phyloP scores from a whole-genome alignment of 306 rosid genomes.

The Vigna angularis region DNA sequence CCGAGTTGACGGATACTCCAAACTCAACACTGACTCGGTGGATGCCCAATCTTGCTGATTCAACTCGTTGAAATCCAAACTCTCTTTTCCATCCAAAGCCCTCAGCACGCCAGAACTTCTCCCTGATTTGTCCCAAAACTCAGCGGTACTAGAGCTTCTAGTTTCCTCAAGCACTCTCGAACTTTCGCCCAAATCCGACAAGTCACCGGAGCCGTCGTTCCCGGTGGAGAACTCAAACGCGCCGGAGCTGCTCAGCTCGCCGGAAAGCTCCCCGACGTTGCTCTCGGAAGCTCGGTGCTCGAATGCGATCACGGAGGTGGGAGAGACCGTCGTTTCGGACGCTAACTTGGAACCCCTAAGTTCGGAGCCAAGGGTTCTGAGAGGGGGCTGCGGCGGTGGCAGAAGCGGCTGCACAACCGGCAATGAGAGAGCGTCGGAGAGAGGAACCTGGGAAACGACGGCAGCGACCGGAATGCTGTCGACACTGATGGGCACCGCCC shows the following conservation, averaged over 20 bases:
- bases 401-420: slow-evolving; percentile 94
- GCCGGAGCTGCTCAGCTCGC: slow-evolving; percentile 90
- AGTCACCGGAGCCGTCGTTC: slow-evolving; percentile 70
- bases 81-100: slow-evolving; percentile 64
- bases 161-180: slow-evolving; percentile 54
- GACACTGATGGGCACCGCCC: slow-evolving; percentile 84
- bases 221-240: slow-evolving; percentile 76
- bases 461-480: slow-evolving; percentile 92
- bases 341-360: slow-evolving; percentile 63
- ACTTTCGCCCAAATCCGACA: slow-evolving; percentile 64
- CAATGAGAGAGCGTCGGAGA: slow-evolving; percentile 62
- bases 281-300: slow-evolving; percentile 65
- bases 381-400: slow-evolving; percentile 51
- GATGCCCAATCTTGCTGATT: slow-evolving; percentile 83
- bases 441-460: slow-evolving; percentile 74
- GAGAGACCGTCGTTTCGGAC: slow-evolving; percentile 70
- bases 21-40: slow-evolving; percentile 77
- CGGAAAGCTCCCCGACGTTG: slow-evolving; percentile 64
- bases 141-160: slow-evolving; percentile 62
- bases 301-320: slow-evolving; percentile 83
- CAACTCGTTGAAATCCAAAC: slow-evolving; percentile 69
- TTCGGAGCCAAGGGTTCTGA: slow-evolving; percentile 52
- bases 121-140: slow-evolving; percentile 66
- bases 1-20: slow-evolving; percentile 93
- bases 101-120: slow-evolving; percentile 60